These are phyloP conservation scores for Colletotrichum brevisporum DNA, from an alignment of 2,329 filamentous ascomycete genomes.

Conservation along the genomic window DNA sequence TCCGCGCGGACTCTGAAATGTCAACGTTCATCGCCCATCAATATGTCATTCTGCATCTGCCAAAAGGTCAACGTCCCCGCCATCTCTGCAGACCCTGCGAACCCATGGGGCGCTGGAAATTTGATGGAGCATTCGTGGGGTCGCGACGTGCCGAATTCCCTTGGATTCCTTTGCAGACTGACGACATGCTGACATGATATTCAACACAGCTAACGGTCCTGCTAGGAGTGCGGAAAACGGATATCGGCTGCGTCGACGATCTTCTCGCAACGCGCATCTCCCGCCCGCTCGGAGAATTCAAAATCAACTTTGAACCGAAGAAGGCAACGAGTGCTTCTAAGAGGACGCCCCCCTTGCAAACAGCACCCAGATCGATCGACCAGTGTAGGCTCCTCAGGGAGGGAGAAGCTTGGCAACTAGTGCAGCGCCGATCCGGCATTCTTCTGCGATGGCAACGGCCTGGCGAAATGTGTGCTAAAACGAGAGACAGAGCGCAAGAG, in stretches of 20 bases:
- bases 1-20: not conserved
- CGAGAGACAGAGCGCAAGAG: not conserved
- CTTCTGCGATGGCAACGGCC: not conserved
- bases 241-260: not conserved
- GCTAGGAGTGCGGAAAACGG: not conserved
- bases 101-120: not conserved
- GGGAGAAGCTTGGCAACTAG: constrained; percentile 18
- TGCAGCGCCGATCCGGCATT: constrained; percentile 28
- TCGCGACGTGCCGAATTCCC: not conserved
- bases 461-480: too few relatives aligned
- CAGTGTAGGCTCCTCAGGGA: not conserved
- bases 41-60: constrained; percentile 11
- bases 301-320: too few relatives aligned
- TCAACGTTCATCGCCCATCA: not conserved
- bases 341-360: constrained; percentile 2
- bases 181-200: constrained; percentile 17
- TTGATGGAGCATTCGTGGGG: constrained; percentile 6
- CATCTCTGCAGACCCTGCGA: not conserved
- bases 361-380: constrained; percentile 22
- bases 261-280: constrained; percentile 2
- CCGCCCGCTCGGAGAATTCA: not conserved
- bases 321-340: not conserved
- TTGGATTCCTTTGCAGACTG: not conserved
- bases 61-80: too few relatives aligned
- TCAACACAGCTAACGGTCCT: not conserved